Percentiles rank a stretch among this genome's conserved stretches.
Evolutionary conservation across 2,329 filamentous ascomycete genomes (phyloP).

Genomic region (Calonectria multiphialidica): DNA sequence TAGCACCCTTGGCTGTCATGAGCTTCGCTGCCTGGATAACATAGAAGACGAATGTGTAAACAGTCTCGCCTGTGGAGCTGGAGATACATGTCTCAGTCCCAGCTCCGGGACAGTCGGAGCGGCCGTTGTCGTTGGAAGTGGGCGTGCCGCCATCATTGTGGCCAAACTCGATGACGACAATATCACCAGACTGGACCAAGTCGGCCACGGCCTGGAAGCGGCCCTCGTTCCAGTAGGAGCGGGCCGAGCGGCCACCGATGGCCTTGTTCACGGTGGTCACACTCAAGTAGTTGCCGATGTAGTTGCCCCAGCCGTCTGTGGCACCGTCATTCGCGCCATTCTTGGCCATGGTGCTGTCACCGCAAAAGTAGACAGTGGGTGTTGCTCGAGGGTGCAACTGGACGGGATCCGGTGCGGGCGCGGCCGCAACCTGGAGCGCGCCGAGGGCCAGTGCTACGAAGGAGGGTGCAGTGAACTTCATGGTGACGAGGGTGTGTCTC

Average conservation of each 20-base stretch:
- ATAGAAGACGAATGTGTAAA: conserved; percentile 72
- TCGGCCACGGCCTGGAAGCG: conserved; percentile 72
- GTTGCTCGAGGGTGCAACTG: conserved; percentile 22
- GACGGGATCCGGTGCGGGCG: conserved; percentile 18
- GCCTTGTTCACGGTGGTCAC: conserved; percentile 70
- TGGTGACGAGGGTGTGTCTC: not conserved
- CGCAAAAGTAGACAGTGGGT: conserved; percentile 65
- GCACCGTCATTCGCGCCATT: conserved; percentile 54
- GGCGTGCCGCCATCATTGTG: conserved; percentile 78
- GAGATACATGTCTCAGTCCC: conserved; percentile 64
- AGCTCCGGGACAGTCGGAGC: conserved; percentile 68
- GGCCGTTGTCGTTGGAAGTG: conserved; percentile 67
- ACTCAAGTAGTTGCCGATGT: conserved; percentile 63
- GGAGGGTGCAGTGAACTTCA: conserved; percentile 36
- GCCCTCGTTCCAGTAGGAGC: conserved; percentile 75
- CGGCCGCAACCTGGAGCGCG: conserved; percentile 30
- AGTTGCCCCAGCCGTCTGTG: conserved; percentile 72
- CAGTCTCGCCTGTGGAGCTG: conserved; percentile 55
- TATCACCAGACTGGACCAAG: conserved; percentile 68
- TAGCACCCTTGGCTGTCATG: conserved; percentile 68
- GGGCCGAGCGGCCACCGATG: conserved; percentile 73
- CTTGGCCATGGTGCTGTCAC: conserved; percentile 72
- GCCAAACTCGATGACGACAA: conserved; percentile 78
- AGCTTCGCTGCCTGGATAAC: conserved; percentile 67
- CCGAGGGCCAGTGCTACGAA: conserved; percentile 33